A percentile compares a stretch with the other conserved stretches of the same genome.
Conservation (phyloP, 2,329 filamentous ascomycete species). For the Keithomyces neogunnii region DNA sequence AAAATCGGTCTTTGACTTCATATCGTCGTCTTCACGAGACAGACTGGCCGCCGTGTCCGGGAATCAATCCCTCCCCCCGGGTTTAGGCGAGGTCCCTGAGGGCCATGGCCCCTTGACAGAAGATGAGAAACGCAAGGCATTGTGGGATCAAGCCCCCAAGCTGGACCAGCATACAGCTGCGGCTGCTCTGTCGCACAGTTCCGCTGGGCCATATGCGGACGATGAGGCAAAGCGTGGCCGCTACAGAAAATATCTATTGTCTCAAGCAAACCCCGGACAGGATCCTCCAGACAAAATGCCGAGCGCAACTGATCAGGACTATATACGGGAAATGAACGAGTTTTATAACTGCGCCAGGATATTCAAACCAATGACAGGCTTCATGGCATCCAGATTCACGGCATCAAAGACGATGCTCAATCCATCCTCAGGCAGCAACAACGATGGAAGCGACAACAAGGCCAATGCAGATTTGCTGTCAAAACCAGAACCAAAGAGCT, state of each 20-base stretch:
- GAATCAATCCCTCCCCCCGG: slow-evolving; percentile 67
- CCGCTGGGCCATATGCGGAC: slow-evolving; percentile 70
- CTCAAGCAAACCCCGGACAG: slow-evolving; percentile 43
- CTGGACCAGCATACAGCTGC: slow-evolving; percentile 59
- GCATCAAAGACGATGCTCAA: slow-evolving; percentile 46
- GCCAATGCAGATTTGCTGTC: slow-evolving; percentile 17
- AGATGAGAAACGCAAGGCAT: slow-evolving; percentile 50
- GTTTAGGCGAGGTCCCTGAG: slow-evolving; percentile 62
- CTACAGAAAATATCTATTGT: slow-evolving; percentile 75
- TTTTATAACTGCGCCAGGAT: slow-evolving; percentile 60
- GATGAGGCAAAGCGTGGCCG: slow-evolving; percentile 70
- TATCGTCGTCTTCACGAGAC: slow-evolving; percentile 69
- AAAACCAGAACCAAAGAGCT: slow-evolving; percentile 23
- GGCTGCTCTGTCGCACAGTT: slow-evolving; percentile 58
- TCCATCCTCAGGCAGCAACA: slow-evolving; percentile 10
- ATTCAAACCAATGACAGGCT: slow-evolving; percentile 84
- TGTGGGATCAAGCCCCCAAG: slow-evolving; percentile 51
- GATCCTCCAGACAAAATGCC: slow-evolving; percentile 40
- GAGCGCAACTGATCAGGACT: slow-evolving; percentile 56
- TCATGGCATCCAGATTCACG: slow-evolving; percentile 92
- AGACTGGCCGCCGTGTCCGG: slow-evolving; percentile 69
- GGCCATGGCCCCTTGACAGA: slow-evolving; percentile 52
- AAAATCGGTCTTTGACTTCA: slow-evolving; percentile 93
- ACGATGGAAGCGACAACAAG: slow-evolving; percentile 6
- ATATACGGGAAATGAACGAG: slow-evolving; percentile 69